Percentiles rank a stretch among this genome's conserved stretches.
phyloP scores from a whole-genome alignment of 2,329 filamentous ascomycete species.

The Monosporascus sp. region DNA sequence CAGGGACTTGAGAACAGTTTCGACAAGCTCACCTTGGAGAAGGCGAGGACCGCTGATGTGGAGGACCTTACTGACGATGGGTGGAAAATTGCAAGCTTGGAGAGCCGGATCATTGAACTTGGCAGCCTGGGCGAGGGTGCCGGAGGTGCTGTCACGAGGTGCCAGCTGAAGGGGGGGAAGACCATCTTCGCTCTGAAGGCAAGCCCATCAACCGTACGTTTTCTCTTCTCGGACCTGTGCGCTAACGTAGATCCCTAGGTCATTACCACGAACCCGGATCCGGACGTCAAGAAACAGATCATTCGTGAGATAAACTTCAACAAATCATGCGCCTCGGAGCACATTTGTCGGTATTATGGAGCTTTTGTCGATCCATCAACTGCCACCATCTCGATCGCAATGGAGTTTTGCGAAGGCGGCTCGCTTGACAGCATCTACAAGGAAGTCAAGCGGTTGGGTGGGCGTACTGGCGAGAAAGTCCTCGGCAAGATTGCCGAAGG shows the following conservation, averaged over 20 bases:
- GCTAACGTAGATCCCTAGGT: conserved; percentile 52
- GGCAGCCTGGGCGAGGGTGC: conserved; percentile 91
- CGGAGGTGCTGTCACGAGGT: conserved; percentile 89
- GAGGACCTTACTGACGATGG: conserved; percentile 93
- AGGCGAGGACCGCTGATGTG: conserved; percentile 78
- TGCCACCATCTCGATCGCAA: conserved; percentile 94
- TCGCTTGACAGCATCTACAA: conserved; percentile 95
- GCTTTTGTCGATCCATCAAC: conserved; percentile 95
- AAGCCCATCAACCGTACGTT: conserved; percentile 17
- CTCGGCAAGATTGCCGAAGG: conserved; percentile 95
- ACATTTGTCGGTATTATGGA: conserved; percentile 97
- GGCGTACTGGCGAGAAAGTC: conserved; percentile 93
- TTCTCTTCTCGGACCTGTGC: conserved; percentile 7
- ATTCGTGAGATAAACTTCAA: conserved; percentile 95
- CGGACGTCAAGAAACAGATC: conserved; percentile 97
- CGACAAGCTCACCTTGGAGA: conserved; percentile 76
- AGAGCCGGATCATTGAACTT: conserved; percentile 81
- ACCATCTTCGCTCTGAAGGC: conserved; percentile 96
- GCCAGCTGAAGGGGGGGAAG: conserved; percentile 83
- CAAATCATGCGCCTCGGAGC: conserved; percentile 90
- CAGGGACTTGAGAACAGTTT: conserved; percentile 67
- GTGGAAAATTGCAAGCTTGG: conserved; percentile 88
- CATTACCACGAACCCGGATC: conserved; percentile 96
- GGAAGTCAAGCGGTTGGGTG: conserved; percentile 92
- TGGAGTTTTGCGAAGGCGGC: conserved; percentile 98